A percentile compares a stretch with the other conserved stretches of the same genome.
Conservation (phyloP, 2,329 filamentous ascomycete genomes). For the Fusarium sambucinum region DNA sequence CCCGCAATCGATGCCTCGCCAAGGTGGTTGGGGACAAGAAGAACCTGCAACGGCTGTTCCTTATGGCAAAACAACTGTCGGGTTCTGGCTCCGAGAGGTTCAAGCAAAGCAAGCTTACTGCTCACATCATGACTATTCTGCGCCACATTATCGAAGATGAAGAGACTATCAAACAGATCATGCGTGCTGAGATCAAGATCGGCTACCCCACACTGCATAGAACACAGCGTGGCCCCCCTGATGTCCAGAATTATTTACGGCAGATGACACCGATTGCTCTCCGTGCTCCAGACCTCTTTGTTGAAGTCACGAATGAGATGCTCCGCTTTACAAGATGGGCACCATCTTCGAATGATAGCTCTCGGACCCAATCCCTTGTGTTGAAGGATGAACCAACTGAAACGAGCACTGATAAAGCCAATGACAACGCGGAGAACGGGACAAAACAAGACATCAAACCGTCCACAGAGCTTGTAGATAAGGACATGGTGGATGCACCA, state of each 20-base stretch:
- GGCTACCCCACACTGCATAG: conserved; percentile 73
- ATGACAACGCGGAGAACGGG: conserved; percentile 29
- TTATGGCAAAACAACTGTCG: conserved; percentile 94
- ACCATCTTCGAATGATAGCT: conserved; percentile 52
- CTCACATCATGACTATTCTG: conserved; percentile 84
- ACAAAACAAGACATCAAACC: conserved; percentile 64
- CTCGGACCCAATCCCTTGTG: conserved; percentile 53
- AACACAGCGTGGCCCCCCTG: conserved; percentile 66
- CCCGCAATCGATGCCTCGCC: conserved; percentile 81
- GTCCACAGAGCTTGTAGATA: conserved; percentile 70
- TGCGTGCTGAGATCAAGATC: conserved; percentile 88
- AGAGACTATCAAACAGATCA: conserved; percentile 88
- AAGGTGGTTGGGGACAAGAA: conserved; percentile 84
- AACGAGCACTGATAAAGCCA: conserved; percentile 26
- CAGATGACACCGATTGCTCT: conserved; percentile 83
- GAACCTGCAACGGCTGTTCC: conserved; percentile 89
- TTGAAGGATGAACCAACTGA: conserved; percentile 56
- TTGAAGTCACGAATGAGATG: conserved; percentile 87
- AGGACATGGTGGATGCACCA: conserved; percentile 71
- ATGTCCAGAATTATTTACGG: conserved; percentile 79
- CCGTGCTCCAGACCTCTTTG: conserved; percentile 85
- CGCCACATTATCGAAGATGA: conserved; percentile 96
- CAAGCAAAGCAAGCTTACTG: conserved; percentile 63
- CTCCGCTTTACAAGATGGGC: conserved; percentile 77
- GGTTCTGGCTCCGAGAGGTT: conserved; percentile 82